phyloP scores from a whole-genome alignment of 441 rosid species.

The Dalechampia spathulata region DNA sequence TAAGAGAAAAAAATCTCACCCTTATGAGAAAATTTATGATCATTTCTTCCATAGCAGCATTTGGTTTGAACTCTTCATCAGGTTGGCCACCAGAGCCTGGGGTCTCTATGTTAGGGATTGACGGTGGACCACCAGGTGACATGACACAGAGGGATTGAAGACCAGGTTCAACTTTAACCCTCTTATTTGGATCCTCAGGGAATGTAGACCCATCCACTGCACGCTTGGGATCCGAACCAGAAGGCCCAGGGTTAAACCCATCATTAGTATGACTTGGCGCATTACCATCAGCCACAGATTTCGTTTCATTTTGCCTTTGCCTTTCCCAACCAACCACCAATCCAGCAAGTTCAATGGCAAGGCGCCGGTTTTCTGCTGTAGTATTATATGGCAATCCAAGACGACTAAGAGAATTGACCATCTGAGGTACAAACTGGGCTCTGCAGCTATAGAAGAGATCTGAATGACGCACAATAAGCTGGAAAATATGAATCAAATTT shows the following conservation, averaged over 20 bases:
- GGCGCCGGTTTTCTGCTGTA: constrained; percentile 90
- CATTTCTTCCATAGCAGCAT: constrained; percentile 99
- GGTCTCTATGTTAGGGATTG: constrained; percentile 81
- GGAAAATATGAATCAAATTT: constrained; percentile 97
- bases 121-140: constrained; percentile 93
- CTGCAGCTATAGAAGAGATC: constrained; percentile 95
- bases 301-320: constrained; percentile 85
- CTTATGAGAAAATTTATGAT: constrained; percentile 94
- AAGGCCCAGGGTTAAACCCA: constrained; percentile 45
- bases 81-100: constrained; percentile 96
- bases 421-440: constrained; percentile 99
- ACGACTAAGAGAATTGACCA: constrained; percentile 99
- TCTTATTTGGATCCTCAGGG: constrained; percentile 74
- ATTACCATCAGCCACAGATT: constrained; percentile 51
- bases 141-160: constrained; percentile 81
- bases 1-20: constrained; percentile 44
- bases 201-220: constrained; percentile 61
- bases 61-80: constrained; percentile 98
- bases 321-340: constrained; percentile 99
- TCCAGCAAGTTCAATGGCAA: constrained; percentile 99
- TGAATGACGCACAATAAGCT: constrained; percentile 94
- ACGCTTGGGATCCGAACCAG: constrained; percentile 57
- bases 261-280: constrained; percentile 43
- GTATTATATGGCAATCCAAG: constrained; percentile 95
- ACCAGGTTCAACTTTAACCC: constrained; percentile 90